Evolutionary conservation across 495 filamentous ascomycete genomes (phyloP), one percentile per base, ranked within the genome.

Genomic region (Hypomontagnella submonticulosa): DNA sequence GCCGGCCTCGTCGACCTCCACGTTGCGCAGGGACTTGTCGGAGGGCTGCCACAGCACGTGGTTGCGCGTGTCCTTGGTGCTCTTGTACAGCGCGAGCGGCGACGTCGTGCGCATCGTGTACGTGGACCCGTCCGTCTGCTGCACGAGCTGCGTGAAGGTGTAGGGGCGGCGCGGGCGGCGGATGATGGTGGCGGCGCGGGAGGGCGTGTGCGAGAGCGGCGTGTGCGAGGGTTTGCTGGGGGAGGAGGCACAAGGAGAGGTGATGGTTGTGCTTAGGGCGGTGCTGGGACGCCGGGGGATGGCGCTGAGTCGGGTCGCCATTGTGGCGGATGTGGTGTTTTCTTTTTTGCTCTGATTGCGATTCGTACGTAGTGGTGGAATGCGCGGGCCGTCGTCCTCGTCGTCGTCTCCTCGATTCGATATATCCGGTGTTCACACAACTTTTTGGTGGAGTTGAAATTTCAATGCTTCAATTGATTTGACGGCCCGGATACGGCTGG

Each of bases 1-100:
- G 23, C 95, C 95, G 18, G 95, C 96, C 86, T 98, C 95, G 73
- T 99, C 95, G 61, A 94, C 87, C 77, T 98, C 96, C 54, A 97
- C 84, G 71, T 93, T 96, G 72, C 88, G 79, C 74, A 99, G 78
- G 54, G 88, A 87, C 73, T 87, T 85, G 59, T 87, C 84, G 34
- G 81, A 85, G 1, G 95, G 96, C 74, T 98, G 95, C 95, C 95
- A 99, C 27, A 97, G 76, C 3, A 89, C 79, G 60, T 91, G 86
- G 82, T 98, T 99, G 66, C 91, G 87, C 44, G 87, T 89, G 83
- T 99, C 95, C 75, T 94, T 92, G 40, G 84, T 87, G 52, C 83
- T 85, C 57, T 85, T 85, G 83, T 92, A 91, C 40, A 98, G 79
- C 2, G 91, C 90, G 11, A 79, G 65, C 2, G 95, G 95, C 7